Evolutionary conservation across 2,329 filamentous ascomycete genomes (phyloP).

Genomic region (Nannizziopsis arthrosporioides): DNA sequence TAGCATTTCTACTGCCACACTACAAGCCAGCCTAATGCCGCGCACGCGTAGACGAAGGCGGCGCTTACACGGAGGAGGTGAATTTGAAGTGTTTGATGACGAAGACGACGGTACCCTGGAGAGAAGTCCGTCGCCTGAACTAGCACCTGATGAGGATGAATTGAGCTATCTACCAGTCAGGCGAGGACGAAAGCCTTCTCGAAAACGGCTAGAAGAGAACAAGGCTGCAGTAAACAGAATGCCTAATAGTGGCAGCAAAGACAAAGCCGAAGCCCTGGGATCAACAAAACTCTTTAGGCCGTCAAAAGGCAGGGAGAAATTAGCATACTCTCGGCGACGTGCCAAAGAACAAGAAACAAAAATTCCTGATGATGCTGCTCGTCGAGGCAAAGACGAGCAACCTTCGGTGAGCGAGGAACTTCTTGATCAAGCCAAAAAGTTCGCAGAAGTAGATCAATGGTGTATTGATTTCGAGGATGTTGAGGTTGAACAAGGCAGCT

Average conservation of each 20-base stretch:
- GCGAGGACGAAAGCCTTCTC: slow-evolving; percentile 16
- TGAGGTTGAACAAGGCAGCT: slow-evolving; percentile 19
- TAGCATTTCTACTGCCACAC: slow-evolving; percentile 25
- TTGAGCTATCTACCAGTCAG: slow-evolving; percentile 22
- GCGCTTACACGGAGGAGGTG: slow-evolving; percentile 14
- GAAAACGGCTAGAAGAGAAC: slow-evolving; percentile 17
- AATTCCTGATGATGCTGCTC: not conserved
- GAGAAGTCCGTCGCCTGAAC: not conserved
- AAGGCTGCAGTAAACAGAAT: slow-evolving; percentile 12
- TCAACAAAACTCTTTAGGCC: not conserved
- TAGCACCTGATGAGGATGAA: slow-evolving; percentile 29
- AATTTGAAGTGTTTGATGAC: slow-evolving; percentile 10
- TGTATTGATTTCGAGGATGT: slow-evolving; percentile 36
- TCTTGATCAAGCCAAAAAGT: slow-evolving; percentile 27
- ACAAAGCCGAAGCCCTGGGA: slow-evolving; percentile 13
- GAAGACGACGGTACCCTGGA: not conserved
- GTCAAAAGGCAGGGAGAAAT: not conserved
- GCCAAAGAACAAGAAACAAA: not conserved
- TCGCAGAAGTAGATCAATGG: slow-evolving; percentile 34
- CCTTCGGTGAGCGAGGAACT: slow-evolving; percentile 27
- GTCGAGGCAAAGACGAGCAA: slow-evolving; percentile 10
- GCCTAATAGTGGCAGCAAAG: slow-evolving; percentile 9
- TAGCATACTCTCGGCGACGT: slow-evolving; percentile 9
- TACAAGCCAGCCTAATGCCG: slow-evolving; percentile 29
- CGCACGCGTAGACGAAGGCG: slow-evolving; percentile 22